Evolutionary conservation across 192 early-diverging fungal genomes (phyloP), one percentile per base, ranked within the genome.

Genomic region (Coemansia sp.): DNA sequence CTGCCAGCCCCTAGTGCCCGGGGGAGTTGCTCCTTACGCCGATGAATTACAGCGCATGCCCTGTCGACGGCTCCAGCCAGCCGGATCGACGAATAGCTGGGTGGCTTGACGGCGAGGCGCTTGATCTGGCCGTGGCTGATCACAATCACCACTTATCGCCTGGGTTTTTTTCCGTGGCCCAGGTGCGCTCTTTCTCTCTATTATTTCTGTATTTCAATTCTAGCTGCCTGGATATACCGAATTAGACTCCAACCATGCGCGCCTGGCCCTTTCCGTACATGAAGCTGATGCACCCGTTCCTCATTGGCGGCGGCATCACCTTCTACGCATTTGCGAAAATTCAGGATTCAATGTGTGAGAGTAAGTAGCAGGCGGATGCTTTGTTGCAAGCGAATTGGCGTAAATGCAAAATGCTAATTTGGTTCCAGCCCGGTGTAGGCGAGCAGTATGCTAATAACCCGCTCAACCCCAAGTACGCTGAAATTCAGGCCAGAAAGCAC

Each of bases 221-320:
- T 17, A 39, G 38, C 38, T 39, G 19, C 38, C 19, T 17, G 17
- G 19, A 29, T 29, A 29, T 17, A 20, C 38, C 19, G 38, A 17
- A 14, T 17, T 39, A 15, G 17, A 17, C 38, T n/a, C 38, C 38
- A 52, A 60, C 14, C 50, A 75, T 75, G 72, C 72, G 72, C 42
- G 61, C 72, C 58, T 75, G 72, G 72, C 53, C 66, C 3, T 75
- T 75, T 29, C 74, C 74, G 19, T 77, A 67, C 60, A 58, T 54
- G 63, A 77, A 77, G 64, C 67, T 77, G 53, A 77, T 77, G 74
- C 68, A 70, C 64, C 74, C 74, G 36, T 77, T 77, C 60, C 44
- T 71, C 19, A 55, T 77, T 54, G 74, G 74, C 40, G 68, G 74
- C 26, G 68, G 10, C 22, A 21, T 55, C 20, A 77, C 74, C 2